Evolutionary conservation across 2,329 filamentous ascomycete genomes (phyloP).

Genomic region (Penicillium sp.): DNA sequence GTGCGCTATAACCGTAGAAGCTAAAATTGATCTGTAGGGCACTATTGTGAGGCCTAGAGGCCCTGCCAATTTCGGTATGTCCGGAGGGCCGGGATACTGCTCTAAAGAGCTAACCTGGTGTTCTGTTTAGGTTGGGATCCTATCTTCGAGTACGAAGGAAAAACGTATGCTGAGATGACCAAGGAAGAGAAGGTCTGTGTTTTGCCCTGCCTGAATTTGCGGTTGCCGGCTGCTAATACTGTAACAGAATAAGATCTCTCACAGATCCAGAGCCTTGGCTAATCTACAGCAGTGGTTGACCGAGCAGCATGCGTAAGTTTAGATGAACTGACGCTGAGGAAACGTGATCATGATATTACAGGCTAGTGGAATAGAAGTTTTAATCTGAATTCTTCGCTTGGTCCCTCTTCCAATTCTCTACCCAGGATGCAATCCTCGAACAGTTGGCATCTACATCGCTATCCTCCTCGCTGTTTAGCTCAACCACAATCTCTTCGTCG

Average conservation of each 20-base stretch:
- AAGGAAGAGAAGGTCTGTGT: slow-evolving; percentile 77
- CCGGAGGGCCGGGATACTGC: not conserved
- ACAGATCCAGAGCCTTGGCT: slow-evolving; percentile 82
- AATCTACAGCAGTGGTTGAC: slow-evolving; percentile 85
- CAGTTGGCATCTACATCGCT: slow-evolving; percentile 90
- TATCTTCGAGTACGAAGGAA: slow-evolving; percentile 89
- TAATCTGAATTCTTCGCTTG: slow-evolving; percentile 35
- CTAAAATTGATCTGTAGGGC: slow-evolving; percentile 53
- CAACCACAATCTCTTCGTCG: slow-evolving; percentile 84
- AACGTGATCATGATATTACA: slow-evolving; percentile 3
- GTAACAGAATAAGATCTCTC: slow-evolving; percentile 79
- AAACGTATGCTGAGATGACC: slow-evolving; percentile 97
- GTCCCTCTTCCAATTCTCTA: slow-evolving; percentile 76
- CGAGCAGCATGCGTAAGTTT: slow-evolving; percentile 37
- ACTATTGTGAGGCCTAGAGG: slow-evolving; percentile 86
- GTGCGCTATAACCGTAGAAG: slow-evolving; percentile 10
- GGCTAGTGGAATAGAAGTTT: slow-evolving; percentile 15
- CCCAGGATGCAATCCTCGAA: slow-evolving; percentile 80
- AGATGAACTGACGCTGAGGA: not conserved
- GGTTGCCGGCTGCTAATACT: slow-evolving; percentile 24
- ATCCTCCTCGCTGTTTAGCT: slow-evolving; percentile 78
- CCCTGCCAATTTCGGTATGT: slow-evolving; percentile 78
- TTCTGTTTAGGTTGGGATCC: slow-evolving; percentile 81
- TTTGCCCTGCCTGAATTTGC: not conserved
- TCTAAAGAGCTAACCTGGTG: not conserved